phyloP scores from a whole-genome alignment of 2,329 filamentous ascomycete genomes.

The Neoscytalidium dimidiatum region DNA sequence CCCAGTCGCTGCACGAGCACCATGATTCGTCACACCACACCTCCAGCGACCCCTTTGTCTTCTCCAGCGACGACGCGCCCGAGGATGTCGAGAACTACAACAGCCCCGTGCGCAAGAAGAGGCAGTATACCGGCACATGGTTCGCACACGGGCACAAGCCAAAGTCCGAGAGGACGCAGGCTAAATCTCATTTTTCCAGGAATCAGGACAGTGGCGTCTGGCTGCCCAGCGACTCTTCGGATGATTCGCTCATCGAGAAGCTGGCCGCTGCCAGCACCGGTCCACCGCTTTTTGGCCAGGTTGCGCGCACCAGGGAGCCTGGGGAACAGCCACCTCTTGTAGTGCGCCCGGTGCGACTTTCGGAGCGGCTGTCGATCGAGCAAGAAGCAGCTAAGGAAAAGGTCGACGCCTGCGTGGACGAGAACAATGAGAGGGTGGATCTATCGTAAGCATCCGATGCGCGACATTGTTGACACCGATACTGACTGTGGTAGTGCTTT shows the following conservation, averaged over 20 bases:
- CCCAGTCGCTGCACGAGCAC: conserved; percentile 4
- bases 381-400: background rate
- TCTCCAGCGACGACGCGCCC: conserved; percentile 66
- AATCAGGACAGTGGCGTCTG: conserved; percentile 71
- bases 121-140: conserved; percentile 67
- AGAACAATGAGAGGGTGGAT: conserved; percentile 62
- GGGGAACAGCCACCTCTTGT: background rate
- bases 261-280: conserved; percentile 28
- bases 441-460: conserved; percentile 53
- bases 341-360: background rate
- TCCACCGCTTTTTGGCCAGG: conserved; percentile 17
- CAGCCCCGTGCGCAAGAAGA: conserved; percentile 59
- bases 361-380: background rate
- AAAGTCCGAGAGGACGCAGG: conserved; percentile 28
- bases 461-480: background rate
- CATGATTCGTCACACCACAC: conserved; percentile 50
- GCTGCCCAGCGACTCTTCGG: conserved; percentile 62
- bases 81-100: conserved; percentile 63
- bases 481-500: conserved; percentile 17
- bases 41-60: conserved; percentile 64
- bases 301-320: conserved; percentile 6
- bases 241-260: conserved; percentile 49
- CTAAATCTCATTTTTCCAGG: conserved; percentile 57
- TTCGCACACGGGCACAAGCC: conserved; percentile 55
- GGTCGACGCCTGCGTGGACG: conserved; percentile 47